Base-by-base conservation (phyloP, 106 monocot species). In the Dendrobium officinale region DNA sequence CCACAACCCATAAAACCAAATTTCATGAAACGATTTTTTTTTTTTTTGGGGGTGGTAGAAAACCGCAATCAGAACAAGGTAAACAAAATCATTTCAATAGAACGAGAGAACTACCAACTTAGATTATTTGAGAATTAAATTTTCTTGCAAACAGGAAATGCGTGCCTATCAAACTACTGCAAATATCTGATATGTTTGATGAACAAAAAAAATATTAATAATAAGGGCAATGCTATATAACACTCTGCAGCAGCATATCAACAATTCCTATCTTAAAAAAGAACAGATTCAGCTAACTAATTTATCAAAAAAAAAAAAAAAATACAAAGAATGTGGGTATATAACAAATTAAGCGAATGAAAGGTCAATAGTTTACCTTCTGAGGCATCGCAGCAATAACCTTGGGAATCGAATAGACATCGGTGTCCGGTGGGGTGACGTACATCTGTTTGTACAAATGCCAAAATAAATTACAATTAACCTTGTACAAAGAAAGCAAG, bases 341-440 rank as follows among this genome's bases (percentile, higher is more conserved):
- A 51, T 51, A 51, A 51, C 51, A 51, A 51, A 51, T 16, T 61
- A 61, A 61, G 61, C n/a, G n/a, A 61, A 61, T 64, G 17, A 15
- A 72, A 72, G 33, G 45, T 0, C 45, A 45, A 42, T 0, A 42
- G 20, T 44, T 26, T 67, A 97, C 96, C 94, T 97, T 97, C 67
- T 87, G 83, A 27, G 97, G 97, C 97, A 97, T 85, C 0, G 92
- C 90, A n/a, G 97, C 87, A 6, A 94, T 79, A 86, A 91, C 92
- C 79, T 77, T 90, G 20, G 94, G 97, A 80, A 97, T 97, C 0
- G 97, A 83, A 76, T 92, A 97, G 18, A 92, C 85, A 81, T 97
- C 97, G 20, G 78, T 97, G 75, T 97, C 97, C 0, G 97, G 94
- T 3, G 97, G 94, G 42, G 92, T 94, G 45, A 94, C 97, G 72